A percentile compares a stretch with the other conserved stretches of the same genome.
Conservation (phyloP, 2,329 filamentous ascomycete genomes). For the Fusarium tanahbumbuense region DNA sequence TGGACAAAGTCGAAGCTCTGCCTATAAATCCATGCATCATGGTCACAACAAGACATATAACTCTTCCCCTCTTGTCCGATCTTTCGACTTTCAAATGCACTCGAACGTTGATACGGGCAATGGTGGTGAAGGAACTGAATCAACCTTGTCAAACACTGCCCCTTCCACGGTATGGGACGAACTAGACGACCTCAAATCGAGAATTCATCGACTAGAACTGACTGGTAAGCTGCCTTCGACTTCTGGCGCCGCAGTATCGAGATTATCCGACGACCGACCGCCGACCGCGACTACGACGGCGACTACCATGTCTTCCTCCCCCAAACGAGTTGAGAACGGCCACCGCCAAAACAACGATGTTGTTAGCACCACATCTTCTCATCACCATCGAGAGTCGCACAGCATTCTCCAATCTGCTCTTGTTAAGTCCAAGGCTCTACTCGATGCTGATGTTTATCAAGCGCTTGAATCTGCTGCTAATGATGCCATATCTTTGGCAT, state of each 20-base stretch:
- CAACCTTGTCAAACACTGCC: slow-evolving; percentile 86
- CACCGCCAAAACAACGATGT: slow-evolving; percentile 50
- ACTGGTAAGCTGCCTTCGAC: slow-evolving; percentile 88
- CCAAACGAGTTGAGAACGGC: slow-evolving; percentile 68
- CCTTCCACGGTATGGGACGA: slow-evolving; percentile 98
- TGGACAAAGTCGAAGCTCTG: slow-evolving; percentile 56
- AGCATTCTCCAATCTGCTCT: slow-evolving; percentile 85
- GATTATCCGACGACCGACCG: slow-evolving; percentile 81
- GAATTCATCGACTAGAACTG: slow-evolving; percentile 89
- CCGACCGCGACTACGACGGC: slow-evolving; percentile 90
- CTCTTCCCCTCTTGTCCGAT: slow-evolving; percentile 69
- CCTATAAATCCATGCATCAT: slow-evolving; percentile 54
- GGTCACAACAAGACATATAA: slow-evolving; percentile 58
- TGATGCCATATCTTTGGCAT: slow-evolving; percentile 83
- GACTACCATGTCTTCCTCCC: slow-evolving; percentile 91
- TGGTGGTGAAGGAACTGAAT: slow-evolving; percentile 78
- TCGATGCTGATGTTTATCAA: slow-evolving; percentile 78
- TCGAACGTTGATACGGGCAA: slow-evolving; percentile 51
- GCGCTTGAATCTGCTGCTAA: slow-evolving; percentile 83
- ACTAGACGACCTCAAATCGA: slow-evolving; percentile 91
- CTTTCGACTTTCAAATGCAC: slow-evolving; percentile 50
- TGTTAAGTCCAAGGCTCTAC: slow-evolving; percentile 76
- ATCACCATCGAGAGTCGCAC: slow-evolving; percentile 68
- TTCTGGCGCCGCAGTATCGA: slow-evolving; percentile 82
- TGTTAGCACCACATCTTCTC: slow-evolving; percentile 55